These are phyloP conservation scores for Gyromitra esculenta DNA, from an alignment of 2,329 filamentous ascomycete genomes.

Conservation along the genomic window DNA sequence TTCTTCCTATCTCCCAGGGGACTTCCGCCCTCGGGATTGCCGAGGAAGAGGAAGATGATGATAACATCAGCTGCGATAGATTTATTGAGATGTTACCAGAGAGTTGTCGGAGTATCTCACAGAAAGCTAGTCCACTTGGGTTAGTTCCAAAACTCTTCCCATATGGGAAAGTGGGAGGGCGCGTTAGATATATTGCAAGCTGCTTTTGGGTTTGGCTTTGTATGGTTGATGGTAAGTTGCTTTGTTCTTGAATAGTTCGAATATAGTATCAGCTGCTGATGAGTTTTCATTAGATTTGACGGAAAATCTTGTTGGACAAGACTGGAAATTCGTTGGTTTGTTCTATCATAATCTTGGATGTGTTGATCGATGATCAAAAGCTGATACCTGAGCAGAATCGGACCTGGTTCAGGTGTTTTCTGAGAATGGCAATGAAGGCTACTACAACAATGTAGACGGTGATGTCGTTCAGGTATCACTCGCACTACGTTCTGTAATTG, in stretches of 20 bases:
- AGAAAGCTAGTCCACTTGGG: constrained; percentile 56
- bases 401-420: constrained; percentile 49
- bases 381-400: constrained; percentile 42
- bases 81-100: constrained; percentile 55
- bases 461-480: constrained; percentile 54
- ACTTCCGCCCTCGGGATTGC: constrained; percentile 39
- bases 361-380: background rate
- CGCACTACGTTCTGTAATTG: constrained; percentile 54
- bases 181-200: constrained; percentile 54
- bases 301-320: constrained; percentile 53
- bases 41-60: constrained; percentile 43
- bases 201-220: constrained; percentile 58
- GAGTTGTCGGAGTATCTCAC: constrained; percentile 55
- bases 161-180: constrained; percentile 50
- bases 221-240: constrained; percentile 56
- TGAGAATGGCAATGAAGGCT: constrained; percentile 9
- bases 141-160: constrained; percentile 56
- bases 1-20: constrained; percentile 47
- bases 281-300: constrained; percentile 46
- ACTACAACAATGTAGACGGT: constrained; percentile 44
- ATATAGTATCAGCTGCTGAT: constrained; percentile 31
- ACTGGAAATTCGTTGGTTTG: constrained; percentile 51
- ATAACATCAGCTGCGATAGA: constrained; percentile 51
- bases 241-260: constrained; percentile 13
- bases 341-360: constrained; percentile 19